These are phyloP conservation scores for Boletus insuetus DNA, from an alignment of 768 basidiomycete species.

Conservation along the genomic window DNA sequence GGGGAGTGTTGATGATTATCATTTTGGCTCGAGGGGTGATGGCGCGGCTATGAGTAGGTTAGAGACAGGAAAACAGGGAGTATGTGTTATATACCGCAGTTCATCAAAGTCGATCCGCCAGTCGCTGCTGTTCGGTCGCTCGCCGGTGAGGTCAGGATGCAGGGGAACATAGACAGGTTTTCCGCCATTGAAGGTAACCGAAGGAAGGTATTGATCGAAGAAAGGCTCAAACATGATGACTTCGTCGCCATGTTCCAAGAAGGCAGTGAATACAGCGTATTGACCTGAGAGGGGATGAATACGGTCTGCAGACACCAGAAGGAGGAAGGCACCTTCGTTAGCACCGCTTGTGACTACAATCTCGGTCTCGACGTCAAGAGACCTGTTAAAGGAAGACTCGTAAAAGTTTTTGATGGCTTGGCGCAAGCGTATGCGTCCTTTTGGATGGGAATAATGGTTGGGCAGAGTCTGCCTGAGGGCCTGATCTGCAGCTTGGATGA, in stretches of 20 bases:
- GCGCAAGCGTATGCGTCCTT: slow-evolving; percentile 82
- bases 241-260: slow-evolving; percentile 89
- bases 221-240: slow-evolving; percentile 99
- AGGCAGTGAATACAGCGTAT: slow-evolving; percentile 91
- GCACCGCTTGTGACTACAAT: slow-evolving; percentile 96
- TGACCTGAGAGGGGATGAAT: slow-evolving; percentile 49
- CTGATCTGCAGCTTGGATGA: slow-evolving; percentile 66
- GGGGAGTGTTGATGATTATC: slow-evolving; percentile 94
- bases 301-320: not conserved
- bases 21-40: slow-evolving; percentile 90
- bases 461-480: slow-evolving; percentile 60
- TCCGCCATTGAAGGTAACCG: slow-evolving; percentile 91
- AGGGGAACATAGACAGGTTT: slow-evolving; percentile 92
- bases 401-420: slow-evolving; percentile 85
- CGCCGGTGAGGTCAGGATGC: slow-evolving; percentile 68
- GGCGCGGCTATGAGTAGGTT: slow-evolving; percentile 51
- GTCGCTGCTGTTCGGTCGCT: slow-evolving; percentile 60
- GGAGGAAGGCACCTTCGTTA: slow-evolving; percentile 71
- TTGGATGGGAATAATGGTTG: slow-evolving; percentile 92
- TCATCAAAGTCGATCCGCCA: slow-evolving; percentile 93
- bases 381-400: slow-evolving; percentile 59
- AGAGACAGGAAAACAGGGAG: not conserved
- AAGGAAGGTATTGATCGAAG: slow-evolving; percentile 94
- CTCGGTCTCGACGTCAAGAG: slow-evolving; percentile 80
- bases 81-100: slow-evolving; percentile 52